Conservation (phyloP, 148 eudicot genomes). For the Rheum nobile region DNA sequence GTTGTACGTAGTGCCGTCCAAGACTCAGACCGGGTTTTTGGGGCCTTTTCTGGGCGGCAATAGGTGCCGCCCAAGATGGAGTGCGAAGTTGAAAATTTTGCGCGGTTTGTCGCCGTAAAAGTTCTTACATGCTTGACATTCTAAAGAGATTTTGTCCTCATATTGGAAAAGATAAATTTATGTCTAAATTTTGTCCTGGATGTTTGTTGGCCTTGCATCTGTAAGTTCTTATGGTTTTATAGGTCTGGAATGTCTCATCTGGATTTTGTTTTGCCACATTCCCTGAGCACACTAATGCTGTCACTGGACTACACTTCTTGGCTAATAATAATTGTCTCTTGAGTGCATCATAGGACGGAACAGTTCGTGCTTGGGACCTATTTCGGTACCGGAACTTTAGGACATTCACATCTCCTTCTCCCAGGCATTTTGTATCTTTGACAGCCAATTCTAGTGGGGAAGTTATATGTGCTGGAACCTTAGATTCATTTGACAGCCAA, state of each 20-base stretch:
- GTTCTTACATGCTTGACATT: too few relatives aligned
- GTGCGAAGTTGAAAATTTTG: too few relatives aligned
- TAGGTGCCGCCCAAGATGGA: too few relatives aligned
- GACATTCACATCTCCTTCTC: constrained; percentile 87
- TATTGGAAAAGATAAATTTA: too few relatives aligned
- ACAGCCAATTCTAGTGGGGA: constrained; percentile 95
- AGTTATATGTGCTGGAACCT: constrained; percentile 97
- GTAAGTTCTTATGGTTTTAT: constrained; percentile 14
- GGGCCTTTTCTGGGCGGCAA: too few relatives aligned
- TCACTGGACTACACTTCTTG: constrained; percentile 88
- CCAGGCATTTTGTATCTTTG: constrained; percentile 90
- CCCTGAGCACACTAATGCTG: constrained; percentile 94
- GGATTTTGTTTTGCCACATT: constrained; percentile 92
- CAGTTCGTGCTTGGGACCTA: constrained; percentile 96
- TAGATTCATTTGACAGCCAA: constrained; percentile 98
- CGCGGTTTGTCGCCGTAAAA: too few relatives aligned
- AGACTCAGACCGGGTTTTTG: too few relatives aligned
- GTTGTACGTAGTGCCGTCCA: too few relatives aligned
- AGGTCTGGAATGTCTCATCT: constrained; percentile 95
- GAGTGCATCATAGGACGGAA: constrained; percentile 96
- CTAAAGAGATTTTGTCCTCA: too few relatives aligned
- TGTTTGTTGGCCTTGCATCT: neutral
- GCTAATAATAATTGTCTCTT: constrained; percentile 70
- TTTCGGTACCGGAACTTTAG: constrained; percentile 84
- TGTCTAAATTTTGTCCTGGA: too few relatives aligned